Conservation (phyloP, 768 basidiomycete species). For the Chalciporus pseudorubinellus region DNA sequence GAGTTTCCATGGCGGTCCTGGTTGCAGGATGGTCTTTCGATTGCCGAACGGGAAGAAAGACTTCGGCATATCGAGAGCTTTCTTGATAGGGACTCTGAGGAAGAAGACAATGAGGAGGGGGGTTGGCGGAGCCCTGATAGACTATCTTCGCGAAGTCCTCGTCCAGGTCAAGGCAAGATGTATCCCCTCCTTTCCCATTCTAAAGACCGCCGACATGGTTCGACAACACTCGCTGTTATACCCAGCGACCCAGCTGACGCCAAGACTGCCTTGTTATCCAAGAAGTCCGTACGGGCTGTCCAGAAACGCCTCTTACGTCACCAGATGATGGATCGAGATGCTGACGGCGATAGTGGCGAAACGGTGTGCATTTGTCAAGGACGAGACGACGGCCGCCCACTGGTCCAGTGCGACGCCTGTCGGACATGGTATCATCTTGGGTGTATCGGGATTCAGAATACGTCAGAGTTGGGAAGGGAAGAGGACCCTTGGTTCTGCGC, state of each 20-base stretch:
- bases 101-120: constrained; percentile 36
- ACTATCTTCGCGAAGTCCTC: constrained; percentile 19
- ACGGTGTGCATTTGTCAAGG: constrained; percentile 65
- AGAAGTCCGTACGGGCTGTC: constrained; percentile 62
- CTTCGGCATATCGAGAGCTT: constrained; percentile 67
- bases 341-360: constrained; percentile 47
- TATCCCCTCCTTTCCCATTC: constrained; percentile 50
- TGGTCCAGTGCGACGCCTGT: constrained; percentile 83
- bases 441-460: constrained; percentile 70
- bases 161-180: constrained; percentile 56
- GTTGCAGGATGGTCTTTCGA: constrained; percentile 43
- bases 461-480: constrained; percentile 65
- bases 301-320: constrained; percentile 47
- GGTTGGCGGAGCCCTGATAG: constrained; percentile 11
- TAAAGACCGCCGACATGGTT: constrained; percentile 17
- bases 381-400: constrained; percentile 65
- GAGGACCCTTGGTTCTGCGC: constrained; percentile 81
- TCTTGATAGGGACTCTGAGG: constrained; percentile 69
- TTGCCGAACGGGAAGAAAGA: constrained; percentile 57
- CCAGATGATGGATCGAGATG: constrained; percentile 34
- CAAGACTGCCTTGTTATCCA: constrained; percentile 66
- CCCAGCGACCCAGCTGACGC: constrained; percentile 77
- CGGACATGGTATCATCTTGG: constrained; percentile 78
- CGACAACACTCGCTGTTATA: constrained; percentile 34
- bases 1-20: constrained; percentile 74